Evolutionary conservation across 2,329 filamentous ascomycete species (phyloP), one percentile per base, ranked within the genome.

Genomic region (Lasiodiplodia hormozganensis): DNA sequence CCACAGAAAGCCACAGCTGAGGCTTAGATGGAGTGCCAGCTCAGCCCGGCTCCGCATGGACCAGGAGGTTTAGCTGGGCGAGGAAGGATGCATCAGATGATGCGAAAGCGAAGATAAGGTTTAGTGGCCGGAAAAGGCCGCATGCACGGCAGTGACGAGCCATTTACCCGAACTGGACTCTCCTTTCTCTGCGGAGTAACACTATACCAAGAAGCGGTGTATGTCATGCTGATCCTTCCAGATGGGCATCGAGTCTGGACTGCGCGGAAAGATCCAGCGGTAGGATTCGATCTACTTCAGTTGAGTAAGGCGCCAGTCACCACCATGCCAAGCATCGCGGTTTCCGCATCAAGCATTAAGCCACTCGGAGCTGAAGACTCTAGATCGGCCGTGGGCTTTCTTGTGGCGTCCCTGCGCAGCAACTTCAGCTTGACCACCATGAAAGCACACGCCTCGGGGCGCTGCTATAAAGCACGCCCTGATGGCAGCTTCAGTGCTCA

Each of bases 251-350:
- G 40, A 43, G 38, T 16, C 16, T 5, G 38, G 4, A 6, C 28
- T 28, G 28, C 5, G 18, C n/a, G 18, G 43, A 21, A 47, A 6
- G 18, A 1, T 18, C n/a, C 18, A 34, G 7, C 31, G 31, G 8
- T 34, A 28, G 31, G 31, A 34, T 34, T 47, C n/a, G 18, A 10
- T n/a, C n/a, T 21, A 21, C 21, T 11, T 4, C 18, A 21, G 16
- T 21, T 47, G 43, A 47, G 43, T 18, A 21, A 47, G 21, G 43
- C 43, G 43, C n/a, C 18, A 2, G 8, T 53, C 51, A 53, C 51
- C 51, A 53, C 51, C 51, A 53, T 28, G 51, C 51, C 51, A 53
- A 53, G 51, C 51, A 53, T 53, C 51, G 51, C 25, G 51, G 25
- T 21, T 16, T 53, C 16, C 23, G 14, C 11, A 10, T 28, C n/a